Percentiles rank a stretch among this genome's conserved stretches.
These are phyloP conservation scores for Scutellaria barbata DNA, from an alignment of 257 asterid species.

Conservation along the genomic window DNA sequence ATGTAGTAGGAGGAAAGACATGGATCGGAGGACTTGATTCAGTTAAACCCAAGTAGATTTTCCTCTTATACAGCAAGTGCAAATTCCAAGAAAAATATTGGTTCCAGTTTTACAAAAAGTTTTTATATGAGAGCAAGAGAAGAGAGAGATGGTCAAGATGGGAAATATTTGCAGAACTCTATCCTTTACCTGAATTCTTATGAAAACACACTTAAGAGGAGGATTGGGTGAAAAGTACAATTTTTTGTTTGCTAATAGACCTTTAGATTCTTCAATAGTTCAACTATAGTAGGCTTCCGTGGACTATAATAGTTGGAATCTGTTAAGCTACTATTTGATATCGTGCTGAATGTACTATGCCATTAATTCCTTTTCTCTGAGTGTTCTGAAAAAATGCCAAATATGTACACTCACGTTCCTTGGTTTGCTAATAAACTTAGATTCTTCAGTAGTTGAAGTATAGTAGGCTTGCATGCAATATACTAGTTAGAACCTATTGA, in stretches of 20 bases:
- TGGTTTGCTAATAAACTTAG: not conserved
- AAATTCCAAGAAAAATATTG: not conserved
- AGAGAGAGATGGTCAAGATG: not conserved
- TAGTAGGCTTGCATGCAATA: not conserved
- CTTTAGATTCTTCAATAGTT: slow-evolving; percentile 2
- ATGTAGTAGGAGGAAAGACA: not conserved
- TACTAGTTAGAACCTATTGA: not conserved
- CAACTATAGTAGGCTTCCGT: not conserved
- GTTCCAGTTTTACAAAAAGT: not conserved
- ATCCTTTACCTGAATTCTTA: slow-evolving; percentile 1
- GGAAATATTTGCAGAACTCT: not conserved
- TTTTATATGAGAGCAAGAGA: not conserved
- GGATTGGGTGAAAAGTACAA: slow-evolving; percentile 15
- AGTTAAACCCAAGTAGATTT: slow-evolving; percentile 6
- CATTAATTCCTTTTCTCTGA: not conserved
- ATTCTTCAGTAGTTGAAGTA: not conserved
- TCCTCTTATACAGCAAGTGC: not conserved
- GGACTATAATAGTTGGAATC: slow-evolving; percentile 2
- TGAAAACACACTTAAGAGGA: slow-evolving; percentile 3
- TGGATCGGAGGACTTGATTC: not conserved
- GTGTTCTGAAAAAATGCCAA: not conserved
- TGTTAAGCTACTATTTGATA: not conserved
- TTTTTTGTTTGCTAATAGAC: not conserved
- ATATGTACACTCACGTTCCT: not conserved
- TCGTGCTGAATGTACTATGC: not conserved